Evolutionary conservation across 176 grass and related monocot genomes (phyloP), one percentile per base, ranked within the genome.

Genomic region (Oryza punctata): DNA sequence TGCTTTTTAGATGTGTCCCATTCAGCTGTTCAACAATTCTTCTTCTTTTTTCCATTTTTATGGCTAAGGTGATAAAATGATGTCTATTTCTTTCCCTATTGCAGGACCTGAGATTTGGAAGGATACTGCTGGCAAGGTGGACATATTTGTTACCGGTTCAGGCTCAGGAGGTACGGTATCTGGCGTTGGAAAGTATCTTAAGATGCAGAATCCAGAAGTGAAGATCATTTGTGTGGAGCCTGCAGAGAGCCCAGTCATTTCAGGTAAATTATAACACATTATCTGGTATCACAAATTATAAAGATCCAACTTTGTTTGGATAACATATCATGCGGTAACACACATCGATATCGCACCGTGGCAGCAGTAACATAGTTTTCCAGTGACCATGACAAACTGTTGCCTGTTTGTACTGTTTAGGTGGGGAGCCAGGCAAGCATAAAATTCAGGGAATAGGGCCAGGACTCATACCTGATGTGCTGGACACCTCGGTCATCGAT

Each of bases 381-480:
- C 24, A 63, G 23, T 82, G 35, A 63, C 16, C 60, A 1, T 63
- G 25, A 82, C 37, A 82, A 27, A 65, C 0, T 65, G 21, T 67
- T 87, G 6, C 12, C 44, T 54, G 69, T 24, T 74, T 29, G 21
- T 78, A 47, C 65, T 33, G 44, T 78, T 81, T 25, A 98, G 96
- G 96, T 67, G 91, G 89, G 2, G 79, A 93, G 12, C 54, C 89
- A 13, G 96, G 93, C 2, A 82, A 59, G 69, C 96, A 98, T 76
- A 95, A 98, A 75, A 98, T 98, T 72, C 93, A 98, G 83, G 96
- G 93, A 67, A 72, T 98, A 21, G 96, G 89, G 10, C 79, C 93
- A 81, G 90, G 90, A 65, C 82, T 98, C 21, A 1, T 90, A 66
- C 96, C 96, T 19, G 29, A 88, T 80, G 82, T 73, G 60, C 77